Evolutionary conservation across 495 filamentous ascomycete genomes (phyloP).

Genomic region (Neurospora sp.): DNA sequence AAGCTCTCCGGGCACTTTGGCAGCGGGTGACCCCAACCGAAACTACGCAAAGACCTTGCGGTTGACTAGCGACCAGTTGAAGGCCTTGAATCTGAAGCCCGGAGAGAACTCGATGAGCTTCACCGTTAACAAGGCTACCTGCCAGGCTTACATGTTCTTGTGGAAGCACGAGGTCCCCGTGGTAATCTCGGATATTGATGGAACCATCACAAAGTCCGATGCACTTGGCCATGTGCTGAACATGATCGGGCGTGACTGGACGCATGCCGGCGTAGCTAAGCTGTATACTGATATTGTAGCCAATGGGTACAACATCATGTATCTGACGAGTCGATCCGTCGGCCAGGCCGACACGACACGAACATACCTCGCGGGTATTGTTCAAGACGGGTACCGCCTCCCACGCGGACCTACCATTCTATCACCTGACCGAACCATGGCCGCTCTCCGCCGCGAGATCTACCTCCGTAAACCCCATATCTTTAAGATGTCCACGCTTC

Average conservation of each 20-base stretch:
- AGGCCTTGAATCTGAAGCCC: constrained; percentile 69
- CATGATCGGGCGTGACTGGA: constrained; percentile 98
- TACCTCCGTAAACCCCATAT: constrained; percentile 96
- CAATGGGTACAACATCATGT: constrained; percentile 98
- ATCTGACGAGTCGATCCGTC: constrained; percentile 87
- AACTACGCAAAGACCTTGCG: constrained; percentile 96
- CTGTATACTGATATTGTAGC: constrained; percentile 90
- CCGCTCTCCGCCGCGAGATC: constrained; percentile 86
- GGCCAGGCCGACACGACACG: constrained; percentile 89
- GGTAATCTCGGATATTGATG: constrained; percentile 97
- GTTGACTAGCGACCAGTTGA: constrained; percentile 93
- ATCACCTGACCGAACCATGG: constrained; percentile 90
- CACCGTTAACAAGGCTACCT: constrained; percentile 88
- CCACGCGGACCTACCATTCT: constrained; percentile 90
- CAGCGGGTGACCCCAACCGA: constrained; percentile 54
- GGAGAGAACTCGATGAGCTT: constrained; percentile 91
- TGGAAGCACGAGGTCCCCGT: constrained; percentile 86
- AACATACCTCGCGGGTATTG: constrained; percentile 80
- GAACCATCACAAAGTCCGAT: constrained; percentile 98
- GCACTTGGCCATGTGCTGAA: constrained; percentile 95
- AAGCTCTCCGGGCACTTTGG: constrained; percentile 54
- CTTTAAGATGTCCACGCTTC: constrained; percentile 97
- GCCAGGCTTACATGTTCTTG: constrained; percentile 82
- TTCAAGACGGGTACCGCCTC: constrained; percentile 76
- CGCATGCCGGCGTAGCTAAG: constrained; percentile 91